phyloP scores from a whole-genome alignment of 2,329 filamentous ascomycete genomes.

The Periglandula ipomoeae region DNA sequence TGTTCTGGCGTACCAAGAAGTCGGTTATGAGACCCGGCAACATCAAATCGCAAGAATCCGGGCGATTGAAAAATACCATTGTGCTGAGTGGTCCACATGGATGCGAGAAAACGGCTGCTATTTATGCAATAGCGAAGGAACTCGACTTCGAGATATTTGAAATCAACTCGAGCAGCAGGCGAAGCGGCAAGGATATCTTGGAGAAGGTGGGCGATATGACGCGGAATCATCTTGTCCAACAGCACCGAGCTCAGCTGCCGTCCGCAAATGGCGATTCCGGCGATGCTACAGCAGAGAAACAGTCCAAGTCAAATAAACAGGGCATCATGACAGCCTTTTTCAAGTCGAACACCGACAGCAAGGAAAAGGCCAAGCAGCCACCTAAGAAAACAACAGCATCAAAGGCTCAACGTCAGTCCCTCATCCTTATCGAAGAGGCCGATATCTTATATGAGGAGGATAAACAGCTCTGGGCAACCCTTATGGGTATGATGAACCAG shows the following conservation, averaged over 20 bases:
- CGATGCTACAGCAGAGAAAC: conserved; percentile 30
- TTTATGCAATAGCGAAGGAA: conserved; percentile 87
- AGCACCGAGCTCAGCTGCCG: conserved; percentile 27
- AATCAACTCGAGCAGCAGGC: conserved; percentile 73
- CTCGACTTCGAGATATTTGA: conserved; percentile 92
- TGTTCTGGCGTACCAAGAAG: conserved; percentile 32
- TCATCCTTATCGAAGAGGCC: conserved; percentile 89
- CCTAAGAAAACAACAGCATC: conserved; percentile 20
- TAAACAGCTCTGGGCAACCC: conserved; percentile 84
- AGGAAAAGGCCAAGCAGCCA: conserved; percentile 15
- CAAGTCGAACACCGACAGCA: conserved; percentile 39
- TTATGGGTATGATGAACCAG: conserved; percentile 66
- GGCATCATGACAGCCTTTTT: conserved; percentile 78
- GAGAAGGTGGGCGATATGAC: conserved; percentile 97
- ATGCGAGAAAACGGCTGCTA: conserved; percentile 85
- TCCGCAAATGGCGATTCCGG: conserved; percentile 16
- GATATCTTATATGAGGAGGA: conserved; percentile 94
- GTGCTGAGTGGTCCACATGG: conserved; percentile 83
- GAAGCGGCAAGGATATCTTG: conserved; percentile 81
- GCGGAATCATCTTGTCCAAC: conserved; percentile 76
- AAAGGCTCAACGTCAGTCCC: conserved; percentile 74
- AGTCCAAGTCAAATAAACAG: conserved; percentile 61
- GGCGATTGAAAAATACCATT: conserved; percentile 62
- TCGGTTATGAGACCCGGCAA: conserved; percentile 43
- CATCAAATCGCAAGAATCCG: conserved; percentile 29